Percentiles rank a stretch among this genome's conserved stretches.
phyloP scores from a whole-genome alignment of 2,329 filamentous ascomycete species.

The Beauveria sp. region DNA sequence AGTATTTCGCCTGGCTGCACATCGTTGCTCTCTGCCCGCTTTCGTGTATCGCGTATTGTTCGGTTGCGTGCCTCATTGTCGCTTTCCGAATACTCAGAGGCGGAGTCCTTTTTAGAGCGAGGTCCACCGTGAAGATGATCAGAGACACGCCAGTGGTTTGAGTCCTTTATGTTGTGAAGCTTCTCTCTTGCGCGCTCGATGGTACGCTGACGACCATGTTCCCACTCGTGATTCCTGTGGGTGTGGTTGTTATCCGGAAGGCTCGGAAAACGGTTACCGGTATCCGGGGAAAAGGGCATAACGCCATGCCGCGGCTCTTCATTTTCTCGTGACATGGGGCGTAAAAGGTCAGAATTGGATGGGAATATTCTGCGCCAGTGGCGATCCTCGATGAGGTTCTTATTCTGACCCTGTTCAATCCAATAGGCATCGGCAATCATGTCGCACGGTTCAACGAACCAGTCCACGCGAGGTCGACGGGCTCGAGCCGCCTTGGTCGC shows the following conservation, averaged over 20 bases:
- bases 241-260: neutral
- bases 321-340: conserved; percentile 24
- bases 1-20: conserved; percentile 40
- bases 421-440: conserved; percentile 85
- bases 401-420: conserved; percentile 77
- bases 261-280: conserved; percentile 18
- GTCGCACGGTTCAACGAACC: conserved; percentile 76
- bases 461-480: conserved; percentile 71
- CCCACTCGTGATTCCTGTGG: conserved; percentile 28
- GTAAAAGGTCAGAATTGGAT: conserved; percentile 22
- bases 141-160: conserved; percentile 45
- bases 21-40: neutral
- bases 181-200: conserved; percentile 54
- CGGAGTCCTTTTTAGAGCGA: conserved; percentile 40
- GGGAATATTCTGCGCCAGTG: conserved; percentile 68
- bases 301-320: conserved; percentile 18
- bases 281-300: conserved; percentile 20
- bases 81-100: conserved; percentile 54
- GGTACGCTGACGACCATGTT: conserved; percentile 42
- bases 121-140: conserved; percentile 43
- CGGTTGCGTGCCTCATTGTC: conserved; percentile 33
- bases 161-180: conserved; percentile 46
- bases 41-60: neutral
- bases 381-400: conserved; percentile 71
- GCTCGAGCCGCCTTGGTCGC: conserved; percentile 47